Base-by-base conservation (phyloP, 352 stramenopile genomes). In the Pythium rishiriense region DNA sequence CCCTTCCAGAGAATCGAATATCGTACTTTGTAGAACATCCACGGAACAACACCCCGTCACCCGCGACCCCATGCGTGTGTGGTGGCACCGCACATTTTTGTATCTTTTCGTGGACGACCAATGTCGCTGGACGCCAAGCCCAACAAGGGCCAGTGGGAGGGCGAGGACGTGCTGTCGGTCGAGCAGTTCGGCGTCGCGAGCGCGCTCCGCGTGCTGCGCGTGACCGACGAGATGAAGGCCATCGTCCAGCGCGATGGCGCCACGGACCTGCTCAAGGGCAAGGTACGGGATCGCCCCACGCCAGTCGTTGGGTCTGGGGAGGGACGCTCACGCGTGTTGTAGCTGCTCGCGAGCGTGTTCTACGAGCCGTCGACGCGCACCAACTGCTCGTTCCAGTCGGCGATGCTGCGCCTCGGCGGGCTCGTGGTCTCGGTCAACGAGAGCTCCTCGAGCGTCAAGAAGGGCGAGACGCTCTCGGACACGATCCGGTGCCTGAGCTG, bases 361-460 rank as follows among this genome's bases (percentile, higher is more conserved):
- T 99, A 98, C 74, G 98, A 99, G 83, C 96, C 97, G 24, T 99
- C 93, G 43, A 99, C 98, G 28, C 87, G 98, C 52, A 99, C 97
- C 25, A 97, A 88, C 64, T 99, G 94, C 76, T 99, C 94, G 50
- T 99, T 99, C 73, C 96, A 99, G 67, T 86, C 97, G 22, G 97
- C 98, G 22, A 99, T 99, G 93, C 79, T 97, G 59, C 87, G 97
- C 26, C 83, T 99, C 15, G 97, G 98, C 24, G 98, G 97, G 3
- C 86, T 82, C n/a, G 94, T 98, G 29, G 75, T 99, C 14, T 87
- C 87, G 42, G 89, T 99, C 7, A 97, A 98, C 63, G 94, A 97
- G 76, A 89, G 66, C 11, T 94, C 94, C 39, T 99, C 94, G 17
- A 98, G 93, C 56, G 93, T 87, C 35, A 96, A 99, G 69, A 99